phyloP scores from a whole-genome alignment of 23 red algal genomes.

The Gracilaria domingensis region DNA sequence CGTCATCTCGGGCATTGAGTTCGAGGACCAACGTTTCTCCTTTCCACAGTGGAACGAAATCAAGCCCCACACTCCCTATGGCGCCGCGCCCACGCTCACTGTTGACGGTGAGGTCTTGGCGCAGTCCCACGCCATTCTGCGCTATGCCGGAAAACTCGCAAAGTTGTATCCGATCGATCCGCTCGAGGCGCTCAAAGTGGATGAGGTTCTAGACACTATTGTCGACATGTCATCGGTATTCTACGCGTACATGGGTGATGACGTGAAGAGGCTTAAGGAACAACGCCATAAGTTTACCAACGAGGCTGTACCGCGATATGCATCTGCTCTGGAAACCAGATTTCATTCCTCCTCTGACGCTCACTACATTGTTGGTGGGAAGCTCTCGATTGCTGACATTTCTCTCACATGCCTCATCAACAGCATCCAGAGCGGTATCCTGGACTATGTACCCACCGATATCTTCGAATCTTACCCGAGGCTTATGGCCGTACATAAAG shows the following conservation, averaged over 20 bases:
- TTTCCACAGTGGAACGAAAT: conserved; percentile 6
- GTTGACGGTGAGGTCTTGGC: conserved; percentile 30
- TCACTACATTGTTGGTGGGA: conserved; percentile 13
- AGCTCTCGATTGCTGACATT: conserved; percentile 36
- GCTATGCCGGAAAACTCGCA: conserved; percentile 54
- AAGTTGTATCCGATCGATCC: conserved; percentile 45
- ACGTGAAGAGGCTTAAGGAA: conserved; percentile 23
- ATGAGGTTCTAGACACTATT: conserved; percentile 44
- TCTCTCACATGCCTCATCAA: background rate
- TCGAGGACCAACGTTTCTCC: conserved; percentile 36
- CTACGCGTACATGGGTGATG: conserved; percentile 46
- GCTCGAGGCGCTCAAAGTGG: conserved; percentile 5
- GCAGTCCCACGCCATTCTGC: conserved; percentile 57
- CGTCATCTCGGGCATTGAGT: conserved; percentile 30
- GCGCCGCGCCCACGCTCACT: conserved; percentile 9
- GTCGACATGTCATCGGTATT: conserved; percentile 24
- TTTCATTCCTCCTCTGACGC: conserved; percentile 10
- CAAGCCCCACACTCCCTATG: conserved; percentile 43
- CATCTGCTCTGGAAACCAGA: conserved; percentile 18
- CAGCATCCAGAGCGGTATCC: conserved; percentile 21
- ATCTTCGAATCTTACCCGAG: conserved; percentile 27
- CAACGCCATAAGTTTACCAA: conserved; percentile 27
- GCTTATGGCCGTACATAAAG: conserved; percentile 26
- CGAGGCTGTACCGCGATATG: conserved; percentile 39
- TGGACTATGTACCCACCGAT: conserved; percentile 31